Evolutionary conservation across 495 filamentous ascomycete genomes (phyloP).

Genomic region (Podospora fimiseda): DNA sequence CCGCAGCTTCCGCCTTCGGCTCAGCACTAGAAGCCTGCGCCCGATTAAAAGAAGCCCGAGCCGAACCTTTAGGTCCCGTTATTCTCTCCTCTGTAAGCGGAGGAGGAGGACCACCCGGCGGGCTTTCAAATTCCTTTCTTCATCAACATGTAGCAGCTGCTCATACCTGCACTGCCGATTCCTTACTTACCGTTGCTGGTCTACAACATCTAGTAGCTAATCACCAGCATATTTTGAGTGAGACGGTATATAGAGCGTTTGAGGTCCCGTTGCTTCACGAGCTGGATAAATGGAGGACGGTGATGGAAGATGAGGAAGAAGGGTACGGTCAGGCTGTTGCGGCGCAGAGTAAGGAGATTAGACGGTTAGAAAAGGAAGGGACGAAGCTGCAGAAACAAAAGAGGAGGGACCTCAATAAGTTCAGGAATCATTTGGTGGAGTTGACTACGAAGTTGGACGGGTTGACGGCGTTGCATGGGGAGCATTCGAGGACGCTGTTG

Average conservation of each 20-base stretch:
- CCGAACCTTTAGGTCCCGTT: constrained; percentile 33
- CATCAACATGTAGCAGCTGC: too few relatives aligned
- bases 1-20: constrained; percentile 54
- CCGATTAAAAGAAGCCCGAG: constrained; percentile 55
- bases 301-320: constrained; percentile 54
- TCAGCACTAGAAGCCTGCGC: constrained; percentile 57
- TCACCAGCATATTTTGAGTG: constrained; percentile 57
- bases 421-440: constrained; percentile 50
- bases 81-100: background rate
- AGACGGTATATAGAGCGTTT: constrained; percentile 58
- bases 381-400: constrained; percentile 50
- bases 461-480: constrained; percentile 51
- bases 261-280: constrained; percentile 60
- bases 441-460: constrained; percentile 55
- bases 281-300: constrained; percentile 52
- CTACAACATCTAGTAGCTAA: constrained; percentile 59
- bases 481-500: constrained; percentile 48
- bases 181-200: constrained; percentile 51
- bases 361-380: constrained; percentile 54
- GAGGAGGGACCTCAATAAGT: constrained; percentile 46
- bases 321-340: constrained; percentile 47
- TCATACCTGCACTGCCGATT: constrained; percentile 49
- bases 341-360: constrained; percentile 47
- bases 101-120: background rate
- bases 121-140: constrained; percentile 9